Base-by-base conservation (phyloP, 2,329 filamentous ascomycete species). In the Trichothecium sympodiale region DNA sequence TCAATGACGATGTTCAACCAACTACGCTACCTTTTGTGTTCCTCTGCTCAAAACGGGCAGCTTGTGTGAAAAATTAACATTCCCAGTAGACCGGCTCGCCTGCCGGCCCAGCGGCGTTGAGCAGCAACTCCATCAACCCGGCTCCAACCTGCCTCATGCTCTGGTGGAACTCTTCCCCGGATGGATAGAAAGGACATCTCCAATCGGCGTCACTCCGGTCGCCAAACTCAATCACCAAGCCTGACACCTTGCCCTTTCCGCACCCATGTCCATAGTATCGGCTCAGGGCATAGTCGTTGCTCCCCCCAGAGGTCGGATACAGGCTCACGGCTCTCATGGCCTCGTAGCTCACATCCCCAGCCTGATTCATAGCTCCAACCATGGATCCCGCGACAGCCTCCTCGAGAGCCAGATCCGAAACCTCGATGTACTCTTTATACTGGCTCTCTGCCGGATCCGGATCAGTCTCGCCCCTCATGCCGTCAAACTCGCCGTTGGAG, bases 401-500 rank as follows among this genome's bases (percentile, higher is more conserved):
- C 38, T 64, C 56, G 13, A 49, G 45, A 2, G 40, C 40, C n/a
- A 55, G 41, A 40, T 70, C 64, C 3, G 44, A 42, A n/a, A 34
- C 29, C 1, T 59, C 47, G 8, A 65, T 52, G 46, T 64, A 71
- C 51, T 71, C 66, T 34, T 56, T 55, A 49, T 71, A 71, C 13
- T 43, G 45, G 29, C 40, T 38, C 34, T 54, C 51, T 8, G 43
- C 35, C 3, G 47, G 41, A 3, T 54, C 52, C 2, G 45, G 49
- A 30, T 65, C 56, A 2, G 64, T 49, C 9, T 66, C 47, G 20
- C 71, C 71, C 13, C 71, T 64, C 32, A 61, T 60, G 36, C 62
- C 62, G 38, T 76, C 64, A 40, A 67, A 77, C 4, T 61, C 51
- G 3, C 54, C 36, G 57, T 74, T 76, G 17, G 57, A 47, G 51